These are phyloP conservation scores for Protomyces arabidopsidicola DNA, from an alignment of 1,139 yeast species.

Conservation along the genomic window DNA sequence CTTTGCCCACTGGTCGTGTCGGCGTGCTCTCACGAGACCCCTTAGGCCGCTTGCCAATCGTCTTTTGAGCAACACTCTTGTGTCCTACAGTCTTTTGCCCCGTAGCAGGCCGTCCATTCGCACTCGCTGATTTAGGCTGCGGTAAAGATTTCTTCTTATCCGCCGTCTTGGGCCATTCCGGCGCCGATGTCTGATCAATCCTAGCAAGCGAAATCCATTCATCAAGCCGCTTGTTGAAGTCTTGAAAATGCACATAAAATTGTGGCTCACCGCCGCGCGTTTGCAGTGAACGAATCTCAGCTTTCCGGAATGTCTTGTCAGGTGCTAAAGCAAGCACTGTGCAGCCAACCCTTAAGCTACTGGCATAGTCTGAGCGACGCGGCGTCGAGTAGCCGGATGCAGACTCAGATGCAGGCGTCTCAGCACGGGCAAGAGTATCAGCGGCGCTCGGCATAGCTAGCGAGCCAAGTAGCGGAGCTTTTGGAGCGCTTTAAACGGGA, in stretches of 20 bases:
- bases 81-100: constrained; percentile 35
- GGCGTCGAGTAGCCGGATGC: constrained; percentile 23
- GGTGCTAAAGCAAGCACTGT: constrained; percentile 16
- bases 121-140: constrained; percentile 34
- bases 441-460: neutral
- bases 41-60: constrained; percentile 21
- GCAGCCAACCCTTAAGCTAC: constrained; percentile 16
- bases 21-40: constrained; percentile 32
- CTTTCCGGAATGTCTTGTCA: constrained; percentile 72
- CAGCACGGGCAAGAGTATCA: neutral
- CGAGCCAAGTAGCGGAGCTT: neutral
- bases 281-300: constrained; percentile 79
- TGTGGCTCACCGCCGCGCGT: constrained; percentile 69
- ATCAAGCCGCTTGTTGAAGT: constrained; percentile 87
- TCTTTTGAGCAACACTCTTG: neutral
- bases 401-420: constrained; percentile 15
- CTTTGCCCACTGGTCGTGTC: constrained; percentile 49
- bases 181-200: constrained; percentile 62
- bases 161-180: constrained; percentile 61
- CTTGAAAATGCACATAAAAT: constrained; percentile 90
- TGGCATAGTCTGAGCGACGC: constrained; percentile 1
- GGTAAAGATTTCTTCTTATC: constrained; percentile 38
- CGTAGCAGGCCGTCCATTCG: constrained; percentile 29
- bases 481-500: neutral
- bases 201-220: constrained; percentile 81